A percentile compares a stretch with the other conserved stretches of the same genome.
Evolutionary conservation across 768 basidiomycete genomes (phyloP).

Genomic region (Boletus pseudopeckii): DNA sequence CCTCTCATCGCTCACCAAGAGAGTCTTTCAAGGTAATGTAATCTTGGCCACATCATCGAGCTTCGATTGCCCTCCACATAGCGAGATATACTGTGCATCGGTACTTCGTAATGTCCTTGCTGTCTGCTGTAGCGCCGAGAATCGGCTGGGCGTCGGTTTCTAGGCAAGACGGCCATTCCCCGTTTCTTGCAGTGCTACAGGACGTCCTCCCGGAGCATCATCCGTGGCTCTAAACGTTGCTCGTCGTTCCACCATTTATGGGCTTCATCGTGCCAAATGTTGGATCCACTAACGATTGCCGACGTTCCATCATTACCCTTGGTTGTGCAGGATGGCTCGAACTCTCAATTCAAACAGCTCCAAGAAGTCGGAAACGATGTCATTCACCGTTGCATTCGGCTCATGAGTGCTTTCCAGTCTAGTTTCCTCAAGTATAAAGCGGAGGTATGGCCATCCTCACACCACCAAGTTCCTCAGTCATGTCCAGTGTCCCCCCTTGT

Average conservation of each 20-base stretch:
- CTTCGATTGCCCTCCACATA: not conserved
- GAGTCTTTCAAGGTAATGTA: not conserved
- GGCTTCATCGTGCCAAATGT: not conserved
- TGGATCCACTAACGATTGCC: not conserved
- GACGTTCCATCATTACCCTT: constrained; percentile 4
- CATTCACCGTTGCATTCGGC: not conserved
- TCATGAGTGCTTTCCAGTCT: no score
- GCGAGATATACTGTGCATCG: not conserved
- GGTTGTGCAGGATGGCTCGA: constrained; percentile 19
- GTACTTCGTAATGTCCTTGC: not conserved
- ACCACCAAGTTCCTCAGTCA: constrained; percentile 18
- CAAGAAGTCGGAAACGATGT: not conserved
- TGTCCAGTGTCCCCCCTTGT: constrained; percentile 12
- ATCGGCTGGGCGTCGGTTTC: not conserved
- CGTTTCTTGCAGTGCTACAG: constrained; percentile 1
- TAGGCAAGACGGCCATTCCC: not conserved
- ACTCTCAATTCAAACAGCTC: constrained; percentile 3
- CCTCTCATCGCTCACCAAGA: not conserved
- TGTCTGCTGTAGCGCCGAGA: constrained; percentile 5
- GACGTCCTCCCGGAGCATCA: not conserved
- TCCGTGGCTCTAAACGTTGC: constrained; percentile 13
- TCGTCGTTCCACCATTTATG: not conserved
- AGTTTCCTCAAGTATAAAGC: constrained; percentile 7
- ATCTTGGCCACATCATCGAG: not conserved
- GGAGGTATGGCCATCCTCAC: constrained; percentile 2